phyloP scores from a whole-genome alignment of 805 yeast species.

The Zygosaccharomyces gambellarensis region DNA sequence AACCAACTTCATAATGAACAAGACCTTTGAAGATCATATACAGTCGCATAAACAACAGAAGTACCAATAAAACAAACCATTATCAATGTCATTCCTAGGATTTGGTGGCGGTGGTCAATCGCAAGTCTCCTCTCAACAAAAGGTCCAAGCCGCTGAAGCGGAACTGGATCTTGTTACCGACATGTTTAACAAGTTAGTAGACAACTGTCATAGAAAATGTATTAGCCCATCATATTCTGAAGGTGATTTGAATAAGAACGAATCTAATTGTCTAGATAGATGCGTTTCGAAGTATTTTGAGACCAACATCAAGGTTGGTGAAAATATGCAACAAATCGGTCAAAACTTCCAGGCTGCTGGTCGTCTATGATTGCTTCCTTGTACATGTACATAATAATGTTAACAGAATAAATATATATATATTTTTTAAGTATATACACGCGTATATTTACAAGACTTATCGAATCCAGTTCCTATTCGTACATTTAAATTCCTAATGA shows the following conservation, averaged over 20 bases:
- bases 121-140: conserved; percentile 67
- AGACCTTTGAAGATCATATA: neutral
- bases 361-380: conserved; percentile 21
- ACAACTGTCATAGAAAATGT: conserved; percentile 85
- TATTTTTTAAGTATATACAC: neutral
- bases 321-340: conserved; percentile 55
- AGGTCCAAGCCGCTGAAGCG: conserved; percentile 87
- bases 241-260: conserved; percentile 71
- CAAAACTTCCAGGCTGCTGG: conserved; percentile 38
- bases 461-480: neutral
- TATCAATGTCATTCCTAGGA: conserved; percentile 63
- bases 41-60: neutral
- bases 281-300: conserved; percentile 94
- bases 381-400: conserved; percentile 10
- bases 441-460: conserved; percentile 1
- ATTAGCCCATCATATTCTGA: conserved; percentile 61
- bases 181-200: conserved; percentile 91
- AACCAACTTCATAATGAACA: neutral
- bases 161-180: conserved; percentile 97
- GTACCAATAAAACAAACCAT: neutral
- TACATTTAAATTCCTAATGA: conserved; percentile 48
- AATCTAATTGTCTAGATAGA: conserved; percentile 86
- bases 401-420: conserved; percentile 1
- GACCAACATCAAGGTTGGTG: conserved; percentile 92
- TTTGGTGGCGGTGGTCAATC: conserved; percentile 74